Base-by-base conservation (phyloP, 352 stramenopile species). In the Albugo candida region DNA sequence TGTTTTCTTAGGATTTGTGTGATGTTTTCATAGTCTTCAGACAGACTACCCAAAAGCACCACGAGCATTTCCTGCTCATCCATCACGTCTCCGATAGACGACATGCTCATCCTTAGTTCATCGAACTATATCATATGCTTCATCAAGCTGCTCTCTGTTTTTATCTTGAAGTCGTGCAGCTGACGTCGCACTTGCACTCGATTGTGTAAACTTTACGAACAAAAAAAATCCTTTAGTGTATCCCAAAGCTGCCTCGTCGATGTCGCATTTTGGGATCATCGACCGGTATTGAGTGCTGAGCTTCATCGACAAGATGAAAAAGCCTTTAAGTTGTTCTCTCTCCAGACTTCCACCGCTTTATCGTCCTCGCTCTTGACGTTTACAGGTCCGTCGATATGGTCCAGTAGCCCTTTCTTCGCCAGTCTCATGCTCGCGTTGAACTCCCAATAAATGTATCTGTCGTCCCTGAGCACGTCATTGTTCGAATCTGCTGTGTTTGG, bases 1-100 rank as follows among this genome's bases (percentile, higher is more conserved):
- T 55, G 50, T 55, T 55, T 36, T 48, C 44, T n/a, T 13, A 48
- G 36, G 13, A 48, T 48, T 17, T 13, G 5, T 18, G 35, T 36
- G 16, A 48, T 48, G 17, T 13, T 8, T 20, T 48, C 44, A n/a
- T 10, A 48, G 16, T 48, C 44, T 13, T 16, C 36, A 2, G 44
- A 13, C 10, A 48, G 21, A 36, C 17, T 48, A 17, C 44, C n/a
- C 12, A 48, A 36, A 36, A 48, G 44, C 27, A 50, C 14, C 24
- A 50, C 45, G 6, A 42, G 20, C 19, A 36, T 41, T 39, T 41
- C 45, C 6, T 16, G 36, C n/a, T 43, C 45, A 12, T 41, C 14
- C 27, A 50, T 50, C 13, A 2, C 11, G 4, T 50, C 45, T 21
- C 24, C 45, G 4, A 50, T 4, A 4, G 45, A 20, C 21, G 21